phyloP scores from a whole-genome alignment of 768 basidiomycete species.

The Amanita pseudoporphyria region DNA sequence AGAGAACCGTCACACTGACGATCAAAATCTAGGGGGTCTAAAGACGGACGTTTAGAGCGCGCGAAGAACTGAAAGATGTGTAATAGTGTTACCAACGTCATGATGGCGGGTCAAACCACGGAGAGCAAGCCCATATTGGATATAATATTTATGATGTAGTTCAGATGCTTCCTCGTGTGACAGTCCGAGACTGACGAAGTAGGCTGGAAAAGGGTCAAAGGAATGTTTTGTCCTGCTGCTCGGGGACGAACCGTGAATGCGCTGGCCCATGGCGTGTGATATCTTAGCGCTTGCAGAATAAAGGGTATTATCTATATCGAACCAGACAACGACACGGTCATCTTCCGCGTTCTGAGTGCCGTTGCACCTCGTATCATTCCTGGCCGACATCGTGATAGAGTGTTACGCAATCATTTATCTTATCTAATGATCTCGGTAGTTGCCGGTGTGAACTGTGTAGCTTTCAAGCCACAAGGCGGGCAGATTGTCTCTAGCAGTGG shows the following conservation, averaged over 20 bases:
- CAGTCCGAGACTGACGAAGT: conserved; percentile 67
- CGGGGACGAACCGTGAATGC: conserved; percentile 52
- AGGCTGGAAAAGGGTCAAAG: conserved; percentile 32
- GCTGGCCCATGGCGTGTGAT: conserved; percentile 68
- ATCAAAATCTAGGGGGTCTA: conserved; percentile 79
- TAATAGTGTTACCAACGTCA: conserved; percentile 46
- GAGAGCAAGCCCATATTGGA: conserved; percentile 73
- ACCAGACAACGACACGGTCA: conserved; percentile 57
- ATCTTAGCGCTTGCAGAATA: conserved; percentile 73
- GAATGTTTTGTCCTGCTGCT: background rate
- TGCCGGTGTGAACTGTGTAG: conserved; percentile 33
- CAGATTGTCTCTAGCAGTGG: conserved; percentile 23
- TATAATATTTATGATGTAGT: conserved; percentile 67
- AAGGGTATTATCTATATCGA: conserved; percentile 85
- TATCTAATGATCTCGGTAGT: conserved; percentile 25
- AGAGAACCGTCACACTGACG: conserved; percentile 74
- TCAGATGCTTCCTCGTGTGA: conserved; percentile 56
- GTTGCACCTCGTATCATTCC: too few species aligned
- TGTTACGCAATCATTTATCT: conserved; percentile 13
- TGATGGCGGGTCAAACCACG: conserved; percentile 73
- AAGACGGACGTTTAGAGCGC: background rate
- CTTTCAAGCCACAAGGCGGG: conserved; percentile 31
- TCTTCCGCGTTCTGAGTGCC: conserved; percentile 20
- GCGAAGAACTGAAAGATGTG: background rate
- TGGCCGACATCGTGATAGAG: too few species aligned